These are phyloP conservation scores for Litchi chinensis DNA, from an alignment of 345 rosid genomes.

Conservation along the genomic window DNA sequence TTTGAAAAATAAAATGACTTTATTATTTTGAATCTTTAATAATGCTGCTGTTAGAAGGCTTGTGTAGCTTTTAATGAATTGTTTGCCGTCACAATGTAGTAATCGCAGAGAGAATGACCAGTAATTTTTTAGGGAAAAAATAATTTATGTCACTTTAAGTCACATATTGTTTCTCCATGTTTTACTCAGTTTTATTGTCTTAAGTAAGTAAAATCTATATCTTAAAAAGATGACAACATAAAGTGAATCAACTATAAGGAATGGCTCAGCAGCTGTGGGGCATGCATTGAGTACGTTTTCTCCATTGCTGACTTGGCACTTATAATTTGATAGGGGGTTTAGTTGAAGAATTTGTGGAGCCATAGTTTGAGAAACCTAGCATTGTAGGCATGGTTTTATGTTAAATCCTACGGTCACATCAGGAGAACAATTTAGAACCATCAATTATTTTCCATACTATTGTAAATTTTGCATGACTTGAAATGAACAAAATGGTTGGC, in stretches of 20 bases:
- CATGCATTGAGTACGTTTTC: neutral
- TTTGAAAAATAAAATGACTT: neutral
- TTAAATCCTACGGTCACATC: neutral
- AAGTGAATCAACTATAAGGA: neutral
- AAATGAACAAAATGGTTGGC: neutral
- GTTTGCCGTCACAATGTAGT: neutral
- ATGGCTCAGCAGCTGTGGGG: constrained; percentile 1
- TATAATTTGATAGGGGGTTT: neutral
- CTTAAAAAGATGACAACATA: neutral
- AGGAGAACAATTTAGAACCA: neutral
- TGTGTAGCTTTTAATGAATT: neutral
- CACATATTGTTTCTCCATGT: neutral
- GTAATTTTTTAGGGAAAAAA: neutral
- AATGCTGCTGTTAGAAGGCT: neutral
- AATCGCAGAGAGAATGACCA: neutral
- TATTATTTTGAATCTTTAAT: neutral
- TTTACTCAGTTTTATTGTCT: neutral
- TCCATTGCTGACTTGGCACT: neutral
- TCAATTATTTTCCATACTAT: neutral
- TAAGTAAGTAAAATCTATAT: neutral
- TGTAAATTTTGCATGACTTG: neutral
- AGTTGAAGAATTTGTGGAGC: neutral
- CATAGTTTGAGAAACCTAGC: neutral
- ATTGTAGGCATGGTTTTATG: neutral
- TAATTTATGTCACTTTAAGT: neutral